Evolutionary conservation across 257 asterid genomes (phyloP).

Genomic region (Solanum paucissectum): DNA sequence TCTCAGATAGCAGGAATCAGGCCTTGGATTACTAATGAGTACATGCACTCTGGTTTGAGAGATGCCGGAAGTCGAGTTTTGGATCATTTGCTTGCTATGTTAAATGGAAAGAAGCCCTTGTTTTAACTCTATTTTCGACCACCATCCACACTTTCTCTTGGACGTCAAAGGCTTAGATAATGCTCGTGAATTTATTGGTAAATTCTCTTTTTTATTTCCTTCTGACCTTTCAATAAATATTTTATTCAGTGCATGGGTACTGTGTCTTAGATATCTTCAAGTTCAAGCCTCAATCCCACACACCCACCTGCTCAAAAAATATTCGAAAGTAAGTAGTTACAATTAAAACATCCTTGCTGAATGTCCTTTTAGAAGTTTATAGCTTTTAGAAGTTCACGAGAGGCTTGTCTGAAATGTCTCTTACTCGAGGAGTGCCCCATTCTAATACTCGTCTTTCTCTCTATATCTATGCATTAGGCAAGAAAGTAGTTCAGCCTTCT

Average conservation of each 20-base stretch:
- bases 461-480: not conserved
- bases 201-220: not conserved
- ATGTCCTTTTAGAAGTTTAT: not conserved
- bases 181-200: not conserved
- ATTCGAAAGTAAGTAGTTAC: not conserved
- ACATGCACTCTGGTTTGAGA: conserved; percentile 93
- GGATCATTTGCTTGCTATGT: conserved; percentile 68
- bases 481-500: not conserved
- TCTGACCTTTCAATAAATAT: not conserved
- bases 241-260: not conserved
- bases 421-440: not conserved
- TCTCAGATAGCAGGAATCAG: conserved; percentile 65
- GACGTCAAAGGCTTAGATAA: not conserved
- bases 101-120: conserved; percentile 81
- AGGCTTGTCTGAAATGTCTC: not conserved
- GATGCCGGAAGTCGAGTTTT: conserved; percentile 67
- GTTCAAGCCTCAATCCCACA: not conserved
- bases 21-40: conserved; percentile 86
- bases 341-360: not conserved
- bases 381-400: not conserved
- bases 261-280: not conserved
- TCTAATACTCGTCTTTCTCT: not conserved
- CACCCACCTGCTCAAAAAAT: not conserved
- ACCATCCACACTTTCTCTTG: not conserved
- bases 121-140: conserved; percentile 24